phyloP scores from a whole-genome alignment of 768 basidiomycete species.

The Phanerodontia chrysosporium region DNA sequence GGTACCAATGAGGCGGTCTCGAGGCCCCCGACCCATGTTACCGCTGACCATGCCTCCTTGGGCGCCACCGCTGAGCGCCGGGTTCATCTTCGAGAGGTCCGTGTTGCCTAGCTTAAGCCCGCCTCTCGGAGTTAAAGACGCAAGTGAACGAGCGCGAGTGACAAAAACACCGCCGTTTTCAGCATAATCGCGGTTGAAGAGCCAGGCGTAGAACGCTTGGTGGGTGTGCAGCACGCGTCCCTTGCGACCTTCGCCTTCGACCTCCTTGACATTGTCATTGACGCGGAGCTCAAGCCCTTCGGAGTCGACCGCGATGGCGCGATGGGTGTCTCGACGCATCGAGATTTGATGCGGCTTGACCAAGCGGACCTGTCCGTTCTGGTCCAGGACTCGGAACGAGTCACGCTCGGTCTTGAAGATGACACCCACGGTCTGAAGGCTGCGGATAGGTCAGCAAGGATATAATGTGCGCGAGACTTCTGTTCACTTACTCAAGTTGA shows the following conservation, averaged over 20 bases:
- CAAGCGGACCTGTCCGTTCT: slow-evolving; percentile 83
- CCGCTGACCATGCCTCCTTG: slow-evolving; percentile 79
- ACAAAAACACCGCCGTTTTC: slow-evolving; percentile 97
- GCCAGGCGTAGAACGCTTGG: slow-evolving; percentile 90
- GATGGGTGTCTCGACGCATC: slow-evolving; percentile 77
- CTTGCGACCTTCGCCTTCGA: slow-evolving; percentile 81
- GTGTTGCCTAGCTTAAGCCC: slow-evolving; percentile 57
- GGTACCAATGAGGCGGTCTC: slow-evolving; percentile 79
- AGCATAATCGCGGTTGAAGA: slow-evolving; percentile 84
- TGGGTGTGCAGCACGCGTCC: slow-evolving; percentile 91
- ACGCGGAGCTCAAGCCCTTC: slow-evolving; percentile 83
- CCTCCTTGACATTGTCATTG: slow-evolving; percentile 91
- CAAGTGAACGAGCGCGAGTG: slow-evolving; percentile 76
- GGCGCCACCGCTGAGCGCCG: slow-evolving; percentile 56
- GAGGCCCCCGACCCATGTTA: slow-evolving; percentile 70
- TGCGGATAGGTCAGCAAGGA: slow-evolving; percentile 27
- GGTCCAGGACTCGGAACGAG: slow-evolving; percentile 93
- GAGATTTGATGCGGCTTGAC: slow-evolving; percentile 94
- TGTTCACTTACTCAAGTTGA: slow-evolving; percentile 79
- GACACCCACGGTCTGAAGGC: slow-evolving; percentile 90
- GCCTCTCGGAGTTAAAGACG: slow-evolving; percentile 84
- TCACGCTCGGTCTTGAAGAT: slow-evolving; percentile 97
- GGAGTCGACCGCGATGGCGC: slow-evolving; percentile 85
- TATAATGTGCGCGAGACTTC: not conserved
- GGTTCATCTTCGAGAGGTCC: slow-evolving; percentile 92